A percentile compares a stretch with the other conserved stretches of the same genome.
Evolutionary conservation across 2,329 filamentous ascomycete species (phyloP).

Genomic region (Aspergillus amoenus): DNA sequence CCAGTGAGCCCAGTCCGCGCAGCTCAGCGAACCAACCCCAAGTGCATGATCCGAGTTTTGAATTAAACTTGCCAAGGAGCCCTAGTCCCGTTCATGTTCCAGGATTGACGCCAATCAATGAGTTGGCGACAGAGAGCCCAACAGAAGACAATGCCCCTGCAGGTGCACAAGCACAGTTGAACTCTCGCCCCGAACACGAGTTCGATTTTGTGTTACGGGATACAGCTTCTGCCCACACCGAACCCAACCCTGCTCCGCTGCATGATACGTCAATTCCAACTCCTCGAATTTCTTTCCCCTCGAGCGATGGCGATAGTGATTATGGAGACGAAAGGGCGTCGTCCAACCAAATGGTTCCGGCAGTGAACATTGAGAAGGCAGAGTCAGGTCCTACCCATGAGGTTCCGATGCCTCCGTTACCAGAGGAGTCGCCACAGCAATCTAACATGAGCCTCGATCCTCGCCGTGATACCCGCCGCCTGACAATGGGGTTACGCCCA

Average conservation of each 20-base stretch:
- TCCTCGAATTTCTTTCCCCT: slow-evolving; percentile 40
- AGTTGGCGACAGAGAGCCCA: slow-evolving; percentile 4
- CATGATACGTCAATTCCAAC: slow-evolving; percentile 21
- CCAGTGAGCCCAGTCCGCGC: slow-evolving; percentile 15
- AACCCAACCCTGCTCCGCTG: slow-evolving; percentile 13
- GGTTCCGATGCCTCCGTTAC: slow-evolving; percentile 19
- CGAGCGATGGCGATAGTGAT: slow-evolving; percentile 53
- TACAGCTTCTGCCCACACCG: slow-evolving; percentile 14
- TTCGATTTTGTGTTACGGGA: slow-evolving; percentile 24
- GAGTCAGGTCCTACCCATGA: slow-evolving; percentile 23
- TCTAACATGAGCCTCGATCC: slow-evolving; percentile 25
- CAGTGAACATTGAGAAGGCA: slow-evolving; percentile 29
- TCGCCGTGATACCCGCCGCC: slow-evolving; percentile 47
- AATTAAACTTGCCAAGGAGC: slow-evolving; percentile 21
- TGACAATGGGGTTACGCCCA: slow-evolving; percentile 70
- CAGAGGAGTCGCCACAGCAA: slow-evolving; percentile 26
- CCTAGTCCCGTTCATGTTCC: slow-evolving; percentile 22
- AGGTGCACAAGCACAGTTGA: neutral
- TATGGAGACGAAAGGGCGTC: slow-evolving; percentile 57
- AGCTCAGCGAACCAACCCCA: slow-evolving; percentile 14
- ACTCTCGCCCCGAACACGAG: slow-evolving; percentile 19
- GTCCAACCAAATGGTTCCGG: slow-evolving; percentile 45
- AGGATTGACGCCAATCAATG: slow-evolving; percentile 11
- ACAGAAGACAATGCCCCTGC: neutral
- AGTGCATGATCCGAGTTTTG: slow-evolving; percentile 20